Evolutionary conservation across 1,284 basidiomycete genomes (phyloP), one percentile per base, ranked within the genome.

Genomic region (Anthracocystis panici-leucophaei): DNA sequence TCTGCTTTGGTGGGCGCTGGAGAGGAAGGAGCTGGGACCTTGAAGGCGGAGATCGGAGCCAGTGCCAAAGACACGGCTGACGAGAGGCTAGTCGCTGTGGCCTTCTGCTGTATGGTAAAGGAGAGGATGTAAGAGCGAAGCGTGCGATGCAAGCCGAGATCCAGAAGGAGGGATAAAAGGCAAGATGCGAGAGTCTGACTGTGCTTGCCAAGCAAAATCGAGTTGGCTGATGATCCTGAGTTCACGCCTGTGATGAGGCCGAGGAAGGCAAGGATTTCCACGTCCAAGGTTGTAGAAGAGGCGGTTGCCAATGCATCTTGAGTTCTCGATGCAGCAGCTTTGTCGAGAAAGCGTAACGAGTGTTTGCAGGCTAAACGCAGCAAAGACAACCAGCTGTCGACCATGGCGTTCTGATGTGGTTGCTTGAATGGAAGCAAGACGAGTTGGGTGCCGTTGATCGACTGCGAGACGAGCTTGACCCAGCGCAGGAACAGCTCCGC

Each of bases 51-150:
- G 12, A 79, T 27, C 5, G 75, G 70, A 7, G 57, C 65, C 18
- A 81, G 53, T 2, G 66, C 53, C 2, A 79, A 55, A 11, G 59
- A 54, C 2, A 81, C 33, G 23, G 75, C 75, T 0, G 64, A 29
- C 0, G 51, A 56, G 29, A 65, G 55, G 33, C 54, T 63, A 5
- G 69, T 27, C 18, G 64, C 54, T 7, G 61, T 53, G 8, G 63
- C n/a, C 45, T 67, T 74, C n/a, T 66, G 64, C 31, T 73, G 46
- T 10, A 66, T 21, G 0, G 66, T 55, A 25, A 81, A 65, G 12
- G 69, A 58, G 12, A 75, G 38, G 20, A 81, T 64, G 57, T 63
- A 64, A 4, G 21, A 14, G n/a, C 67, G 65, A 2, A 81, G 55
- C 9, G 75, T 51, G 20, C 42, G 62, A n/a, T 75, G 68, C 40